Percentiles rank a stretch among this genome's conserved stretches.
Conservation (phyloP, 148 eudicot genomes). For the Rhododendron griersonianum region DNA sequence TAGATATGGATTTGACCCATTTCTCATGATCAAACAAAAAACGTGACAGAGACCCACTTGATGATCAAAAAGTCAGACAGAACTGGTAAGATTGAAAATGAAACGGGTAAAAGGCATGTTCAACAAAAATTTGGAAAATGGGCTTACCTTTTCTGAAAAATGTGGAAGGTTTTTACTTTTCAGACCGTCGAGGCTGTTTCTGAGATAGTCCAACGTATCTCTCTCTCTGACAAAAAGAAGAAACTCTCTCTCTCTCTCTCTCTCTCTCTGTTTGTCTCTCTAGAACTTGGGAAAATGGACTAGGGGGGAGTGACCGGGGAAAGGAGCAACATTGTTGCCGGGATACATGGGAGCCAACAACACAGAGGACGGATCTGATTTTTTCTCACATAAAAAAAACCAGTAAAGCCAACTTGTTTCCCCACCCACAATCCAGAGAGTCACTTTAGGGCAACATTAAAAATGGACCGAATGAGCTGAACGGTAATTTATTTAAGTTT, state of each 20-base stretch:
- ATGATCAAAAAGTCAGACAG: conserved; percentile 8
- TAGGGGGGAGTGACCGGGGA: not conserved
- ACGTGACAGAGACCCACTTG: conserved; percentile 34
- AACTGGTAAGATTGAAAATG: conserved; percentile 13
- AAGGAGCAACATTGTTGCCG: not conserved
- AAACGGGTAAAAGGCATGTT: conserved; percentile 12
- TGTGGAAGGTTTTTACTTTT: not conserved
- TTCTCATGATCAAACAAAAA: conserved; percentile 2
- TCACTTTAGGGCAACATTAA: not conserved
- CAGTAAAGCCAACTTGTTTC: not conserved
- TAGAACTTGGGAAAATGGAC: not conserved
- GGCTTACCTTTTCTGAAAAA: conserved; percentile 25
- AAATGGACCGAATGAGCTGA: not conserved
- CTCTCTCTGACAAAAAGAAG: not conserved
- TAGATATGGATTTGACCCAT: conserved; percentile 30
- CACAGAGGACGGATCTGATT: not conserved
- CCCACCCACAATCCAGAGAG: not conserved
- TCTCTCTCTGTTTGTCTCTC: not conserved
- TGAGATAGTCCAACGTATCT: not conserved
- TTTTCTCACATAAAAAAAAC: not conserved
- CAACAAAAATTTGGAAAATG: conserved; percentile 16
- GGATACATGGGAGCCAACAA: conserved; percentile 3
- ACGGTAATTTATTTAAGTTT: not conserved
- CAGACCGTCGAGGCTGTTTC: not conserved
- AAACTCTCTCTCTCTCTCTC: not conserved